Evolutionary conservation across 2,329 filamentous ascomycete species (phyloP), one percentile per base, ranked within the genome.

Genomic region (Sphaerulina populicola): DNA sequence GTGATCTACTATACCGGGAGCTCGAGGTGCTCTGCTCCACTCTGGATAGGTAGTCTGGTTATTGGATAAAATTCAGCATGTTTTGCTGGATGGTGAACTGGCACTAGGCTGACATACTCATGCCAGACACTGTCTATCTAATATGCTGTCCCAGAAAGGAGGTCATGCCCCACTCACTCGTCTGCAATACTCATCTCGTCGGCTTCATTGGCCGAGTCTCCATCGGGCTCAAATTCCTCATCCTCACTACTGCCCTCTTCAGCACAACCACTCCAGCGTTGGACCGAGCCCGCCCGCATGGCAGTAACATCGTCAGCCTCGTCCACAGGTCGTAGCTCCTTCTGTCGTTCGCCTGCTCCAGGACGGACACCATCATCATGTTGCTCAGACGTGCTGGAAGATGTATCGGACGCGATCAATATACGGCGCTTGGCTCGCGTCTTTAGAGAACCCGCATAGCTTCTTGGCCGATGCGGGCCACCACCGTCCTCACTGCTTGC

Each of bases 401-500:
- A 35, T 4, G 31, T 35, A 6, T 23, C 39, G 10, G 39, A 30
- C 30, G 30, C 9, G 37, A 23, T 9, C 30, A 10, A 27, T 18
- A 11, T 35, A 11, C 31, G 31, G 31, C 31, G 31, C 10, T 35
- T 27, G 23, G 5, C 6, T 27, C 23, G 31, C 8, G 6, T 35
- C 1, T 35, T 35, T n/a, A n/a, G 31, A 35, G 31, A 35, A 4
- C 5, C 31, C 8, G 10, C 10, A 35, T 11, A 5, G 31, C 31
- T 6, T 35, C 31, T 9, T 35, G 31, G 31, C 3, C 31, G 31
- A 23, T 14, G 27, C 29, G 37, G 27, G 11, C 44, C 40, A 14
- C 38, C 58, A 9, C 49, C 56, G 9, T 48, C 47, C 18, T 58
- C 56, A 21, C 51, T 48, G 33, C 47, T 50, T 31, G 42, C 54